These are phyloP conservation scores for Xylariomycetidae sp. DNA, from an alignment of 2,329 filamentous ascomycete species.

Conservation along the genomic window DNA sequence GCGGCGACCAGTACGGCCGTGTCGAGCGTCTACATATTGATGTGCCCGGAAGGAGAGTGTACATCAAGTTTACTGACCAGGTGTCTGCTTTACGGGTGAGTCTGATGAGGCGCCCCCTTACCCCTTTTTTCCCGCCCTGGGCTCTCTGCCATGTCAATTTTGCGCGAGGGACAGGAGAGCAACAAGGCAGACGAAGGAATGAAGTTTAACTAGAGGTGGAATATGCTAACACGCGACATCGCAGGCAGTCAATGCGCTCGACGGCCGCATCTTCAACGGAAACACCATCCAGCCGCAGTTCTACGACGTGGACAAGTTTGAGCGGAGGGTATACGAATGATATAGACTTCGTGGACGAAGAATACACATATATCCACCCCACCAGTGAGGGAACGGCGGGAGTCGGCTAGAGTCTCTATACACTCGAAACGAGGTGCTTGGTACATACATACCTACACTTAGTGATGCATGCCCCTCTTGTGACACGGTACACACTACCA, in stretches of 20 bases:
- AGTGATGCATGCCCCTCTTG: too few species aligned
- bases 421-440: too few species aligned
- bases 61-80: conserved; percentile 86
- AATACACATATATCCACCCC: too few species aligned
- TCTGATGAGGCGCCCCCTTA: conserved; percentile 13
- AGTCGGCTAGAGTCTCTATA: too few species aligned
- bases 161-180: too few species aligned
- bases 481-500: too few species aligned
- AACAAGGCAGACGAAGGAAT: too few species aligned
- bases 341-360: too few species aligned
- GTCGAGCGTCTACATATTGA: conserved; percentile 77
- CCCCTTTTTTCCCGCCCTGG: background rate
- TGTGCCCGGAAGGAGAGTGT: conserved; percentile 61
- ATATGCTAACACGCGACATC: conserved; percentile 61
- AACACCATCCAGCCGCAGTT: conserved; percentile 67
- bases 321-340: conserved; percentile 52
- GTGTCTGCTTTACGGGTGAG: conserved; percentile 77
- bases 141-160: too few species aligned
- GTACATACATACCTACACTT: too few species aligned
- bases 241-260: conserved; percentile 1
- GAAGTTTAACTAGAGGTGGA: background rate
- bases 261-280: conserved; percentile 1
- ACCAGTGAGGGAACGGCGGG: too few species aligned
- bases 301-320: conserved; percentile 78
- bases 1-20: conserved; percentile 79